Evolutionary conservation across 2,329 filamentous ascomycete species (phyloP), one percentile per base, ranked within the genome.

Genomic region (Botrytis aclada): DNA sequence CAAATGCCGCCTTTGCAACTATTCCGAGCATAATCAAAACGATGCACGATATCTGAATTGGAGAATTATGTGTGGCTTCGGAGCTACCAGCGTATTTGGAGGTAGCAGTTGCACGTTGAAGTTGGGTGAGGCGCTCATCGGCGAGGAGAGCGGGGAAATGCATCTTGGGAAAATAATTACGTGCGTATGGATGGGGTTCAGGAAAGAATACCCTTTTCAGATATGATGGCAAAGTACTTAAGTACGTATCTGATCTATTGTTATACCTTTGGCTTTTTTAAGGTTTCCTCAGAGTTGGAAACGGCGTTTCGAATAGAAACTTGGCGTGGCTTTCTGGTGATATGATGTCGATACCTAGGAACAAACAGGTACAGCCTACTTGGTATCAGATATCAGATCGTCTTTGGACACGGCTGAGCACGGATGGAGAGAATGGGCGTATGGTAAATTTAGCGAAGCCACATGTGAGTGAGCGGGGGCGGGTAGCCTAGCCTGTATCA

Each of bases 141-240:
- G 64, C 64, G 64, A 66, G 43, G 64, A 66, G 64, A 29, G 64
- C 45, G 64, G 64, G 64, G 34, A 66, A 66, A 39, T 66, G 64
- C 64, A 66, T 66, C 14, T 54, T 66, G 47, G 47, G 64, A 39
- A 32, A 54, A 54, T 29, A 16, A 43, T 37, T n/a, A 47, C 20
- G 25, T 34, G 41, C 32, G 62, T 66, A 37, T 37, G 22, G 63
- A 22, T 32, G 20, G 43, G 29, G 43, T 66, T 22, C 3, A 51
- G 29, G 32, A 66, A 65, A 66, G 63, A 51, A 66, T 37, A 66
- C 43, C 22, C 25, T 54, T 54, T 54, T 29, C 22, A 37, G n/a
- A 54, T 54, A 9, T 20, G 22, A n/a, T 54, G 22, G 51, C 7
- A 25, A 66, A 14, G 6, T 8, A 16, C 51, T 29, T n/a, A 22